A percentile compares a stretch with the other conserved stretches of the same genome.
Conservation (phyloP, 2,329 filamentous ascomycete genomes). For the Colletotrichum tofieldiae region DNA sequence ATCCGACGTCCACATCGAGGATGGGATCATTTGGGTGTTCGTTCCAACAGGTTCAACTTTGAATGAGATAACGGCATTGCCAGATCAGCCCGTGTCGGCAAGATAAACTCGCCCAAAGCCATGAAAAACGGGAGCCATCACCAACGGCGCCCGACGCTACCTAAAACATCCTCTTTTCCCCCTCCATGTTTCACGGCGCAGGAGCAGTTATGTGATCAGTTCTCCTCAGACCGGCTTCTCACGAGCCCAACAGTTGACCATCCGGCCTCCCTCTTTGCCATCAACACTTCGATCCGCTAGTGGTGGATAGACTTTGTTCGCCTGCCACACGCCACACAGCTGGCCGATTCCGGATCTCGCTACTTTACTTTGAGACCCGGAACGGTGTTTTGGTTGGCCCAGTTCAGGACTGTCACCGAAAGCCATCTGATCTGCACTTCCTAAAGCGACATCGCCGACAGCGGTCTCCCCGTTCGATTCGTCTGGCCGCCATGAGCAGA, state of each 20-base stretch:
- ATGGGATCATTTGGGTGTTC: neutral
- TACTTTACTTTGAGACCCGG: neutral
- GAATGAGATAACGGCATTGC: neutral
- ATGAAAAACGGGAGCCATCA: neutral
- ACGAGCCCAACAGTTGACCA: neutral
- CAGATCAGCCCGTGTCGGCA: neutral
- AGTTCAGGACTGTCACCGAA: slow-evolving; percentile 14
- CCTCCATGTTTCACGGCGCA: slow-evolving; percentile 6
- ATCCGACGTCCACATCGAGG: neutral
- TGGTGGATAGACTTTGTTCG: neutral
- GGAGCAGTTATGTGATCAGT: slow-evolving; percentile 1
- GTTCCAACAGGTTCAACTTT: neutral
- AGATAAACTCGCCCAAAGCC: neutral
- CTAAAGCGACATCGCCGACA: neutral
- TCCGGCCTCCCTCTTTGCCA: neutral
- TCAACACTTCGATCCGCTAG: neutral
- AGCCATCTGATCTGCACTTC: neutral
- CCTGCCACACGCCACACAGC: neutral
- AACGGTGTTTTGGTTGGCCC: slow-evolving; percentile 11
- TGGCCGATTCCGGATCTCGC: neutral
- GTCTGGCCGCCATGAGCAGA: too few species aligned
- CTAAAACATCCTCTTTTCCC: neutral
- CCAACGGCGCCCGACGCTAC: neutral
- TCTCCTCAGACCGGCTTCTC: neutral
- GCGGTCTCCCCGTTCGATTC: slow-evolving; percentile 1